Evolutionary conservation across 2,329 filamentous ascomycete species (phyloP), one percentile per base, ranked within the genome.

Genomic region (Venturia nashicola): DNA sequence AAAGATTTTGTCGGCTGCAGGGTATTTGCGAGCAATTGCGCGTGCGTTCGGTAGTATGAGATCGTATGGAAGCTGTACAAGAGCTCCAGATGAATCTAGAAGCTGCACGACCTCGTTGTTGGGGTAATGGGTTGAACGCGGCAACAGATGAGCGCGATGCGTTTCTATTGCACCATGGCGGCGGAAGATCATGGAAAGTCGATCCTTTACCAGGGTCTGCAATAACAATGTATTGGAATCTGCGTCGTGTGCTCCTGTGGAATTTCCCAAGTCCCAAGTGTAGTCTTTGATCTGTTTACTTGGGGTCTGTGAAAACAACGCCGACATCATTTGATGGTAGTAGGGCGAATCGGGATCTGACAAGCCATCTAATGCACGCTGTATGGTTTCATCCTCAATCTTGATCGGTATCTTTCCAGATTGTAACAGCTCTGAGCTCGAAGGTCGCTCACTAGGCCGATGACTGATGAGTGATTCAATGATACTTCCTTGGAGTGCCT

Each of bases 41-140:
- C 93, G 84, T 32, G 94, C 94, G 72, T 96, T 87, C 1, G 93
- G 91, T 67, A 97, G 81, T 1, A 91, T 96, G 27, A 97, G 79
- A 73, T 99, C 94, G 70, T 90, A 97, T 0, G 94, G 94, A n/a
- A 99, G 77, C 72, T 99, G 94, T 8, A 97, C 80, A 1, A 97
- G 80, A n/a, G 88, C 93, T 2, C 93, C 94, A 66, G 87, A 89
- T 1, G 86, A 81, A 72, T 96, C 91, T 34, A 99, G 79, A 16
- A 97, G 76, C 66, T 90, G 87, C 18, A 95, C 89, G 16, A 88
- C 87, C 68, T 89, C 89, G 72, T 71, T 73, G 54, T 75, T 79
- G 39, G 81, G 78, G 71, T 97, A 97, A 71, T 93, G 86, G 11
- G 83, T 80, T 0, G 92, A 96, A 55, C 88, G 83, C 1, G 94